phyloP scores from a whole-genome alignment of 768 basidiomycete species.

The Leucocoprinus birnbaumii region DNA sequence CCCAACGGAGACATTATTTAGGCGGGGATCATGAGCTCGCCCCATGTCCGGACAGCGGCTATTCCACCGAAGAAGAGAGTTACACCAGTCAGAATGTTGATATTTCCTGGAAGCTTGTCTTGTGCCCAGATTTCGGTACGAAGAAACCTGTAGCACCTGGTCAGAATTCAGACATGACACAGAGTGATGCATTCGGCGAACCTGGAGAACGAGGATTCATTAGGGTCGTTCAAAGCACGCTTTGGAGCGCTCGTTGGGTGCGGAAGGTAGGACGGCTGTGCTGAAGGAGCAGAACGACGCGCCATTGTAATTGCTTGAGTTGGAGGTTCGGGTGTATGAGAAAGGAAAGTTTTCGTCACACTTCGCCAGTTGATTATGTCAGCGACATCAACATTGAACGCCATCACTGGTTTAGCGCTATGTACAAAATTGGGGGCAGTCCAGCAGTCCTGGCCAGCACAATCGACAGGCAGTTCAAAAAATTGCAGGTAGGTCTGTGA shows the following conservation, averaged over 20 bases:
- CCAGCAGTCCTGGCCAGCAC: too few species aligned
- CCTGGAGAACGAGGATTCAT: constrained; percentile 62
- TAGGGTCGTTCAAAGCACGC: constrained; percentile 46
- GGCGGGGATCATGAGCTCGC: constrained; percentile 71
- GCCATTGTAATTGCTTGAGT: constrained; percentile 46
- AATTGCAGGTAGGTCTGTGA: too few species aligned
- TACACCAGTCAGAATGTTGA: constrained; percentile 65
- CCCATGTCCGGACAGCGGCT: constrained; percentile 70
- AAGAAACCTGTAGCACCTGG: constrained; percentile 31
- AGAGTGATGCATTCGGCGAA: constrained; percentile 20
- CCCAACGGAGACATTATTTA: constrained; percentile 25
- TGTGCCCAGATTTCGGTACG: constrained; percentile 68
- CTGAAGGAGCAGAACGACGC: constrained; percentile 55
- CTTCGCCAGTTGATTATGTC: neutral
- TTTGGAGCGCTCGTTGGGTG: constrained; percentile 36
- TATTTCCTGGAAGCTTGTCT: constrained; percentile 73
- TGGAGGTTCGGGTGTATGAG: constrained; percentile 5
- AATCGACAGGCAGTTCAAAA: too few species aligned
- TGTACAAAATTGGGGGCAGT: too few species aligned
- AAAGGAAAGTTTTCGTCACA: constrained; percentile 10
- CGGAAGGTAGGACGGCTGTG: constrained; percentile 57
- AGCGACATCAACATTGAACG: neutral
- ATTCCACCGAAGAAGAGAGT: constrained; percentile 71
- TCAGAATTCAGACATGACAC: neutral
- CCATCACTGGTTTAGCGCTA: too few species aligned